Conservation (phyloP, 176 grass and related monocot species). For the Carex cristatella region DNA sequence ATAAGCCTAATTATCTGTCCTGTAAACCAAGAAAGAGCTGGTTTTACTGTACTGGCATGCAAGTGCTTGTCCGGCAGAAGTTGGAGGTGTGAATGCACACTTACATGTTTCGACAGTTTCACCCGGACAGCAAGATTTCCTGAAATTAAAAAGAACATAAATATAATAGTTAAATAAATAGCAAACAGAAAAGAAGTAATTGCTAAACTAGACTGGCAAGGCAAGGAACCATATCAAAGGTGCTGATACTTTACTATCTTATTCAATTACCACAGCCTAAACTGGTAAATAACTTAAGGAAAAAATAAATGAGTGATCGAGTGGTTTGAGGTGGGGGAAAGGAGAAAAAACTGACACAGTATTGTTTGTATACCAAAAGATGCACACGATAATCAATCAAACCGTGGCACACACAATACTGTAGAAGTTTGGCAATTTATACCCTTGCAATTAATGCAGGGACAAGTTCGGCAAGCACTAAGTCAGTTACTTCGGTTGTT, state of each 20-base stretch:
- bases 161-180: background rate
- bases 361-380: background rate
- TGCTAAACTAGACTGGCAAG: background rate
- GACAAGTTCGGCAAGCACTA: background rate
- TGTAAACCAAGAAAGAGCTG: constrained; percentile 68
- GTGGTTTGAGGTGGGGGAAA: background rate
- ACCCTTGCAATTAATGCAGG: background rate
- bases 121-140: constrained; percentile 44
- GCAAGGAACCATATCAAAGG: background rate
- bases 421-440: background rate
- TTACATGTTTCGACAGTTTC: constrained; percentile 32
- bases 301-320: background rate
- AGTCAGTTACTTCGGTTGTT: background rate
- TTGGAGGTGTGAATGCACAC: constrained; percentile 78
- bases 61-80: constrained; percentile 49
- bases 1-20: background rate
- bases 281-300: background rate
- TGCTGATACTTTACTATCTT: background rate
- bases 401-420: background rate
- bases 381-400: background rate
- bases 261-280: background rate
- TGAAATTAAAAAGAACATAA: constrained; percentile 20
- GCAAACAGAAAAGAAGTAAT: background rate
- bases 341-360: background rate
- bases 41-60: constrained; percentile 57